A percentile compares a stretch with the other conserved stretches of the same genome.
Conservation (phyloP, 1,284 basidiomycete species). For the Sporisorium iseilematis-ciliati region DNA sequence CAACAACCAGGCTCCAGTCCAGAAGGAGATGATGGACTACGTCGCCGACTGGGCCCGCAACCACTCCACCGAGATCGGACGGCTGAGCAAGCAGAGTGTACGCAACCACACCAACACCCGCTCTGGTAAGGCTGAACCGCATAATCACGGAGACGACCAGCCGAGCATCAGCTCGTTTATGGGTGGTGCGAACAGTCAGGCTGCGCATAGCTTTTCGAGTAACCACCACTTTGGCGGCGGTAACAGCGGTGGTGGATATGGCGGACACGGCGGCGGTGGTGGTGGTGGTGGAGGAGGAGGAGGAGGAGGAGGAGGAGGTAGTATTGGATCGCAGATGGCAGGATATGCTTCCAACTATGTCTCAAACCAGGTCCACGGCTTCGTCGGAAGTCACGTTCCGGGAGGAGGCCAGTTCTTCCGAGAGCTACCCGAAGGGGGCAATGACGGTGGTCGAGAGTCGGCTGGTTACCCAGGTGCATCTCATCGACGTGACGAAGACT, state of each 20-base stretch:
- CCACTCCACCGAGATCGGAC: conserved; percentile 53
- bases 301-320: conserved; percentile 31
- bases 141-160: conserved; percentile 56
- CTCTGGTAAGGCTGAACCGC: conserved; percentile 59
- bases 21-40: conserved; percentile 64
- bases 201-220: conserved; percentile 40
- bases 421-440: conserved; percentile 23
- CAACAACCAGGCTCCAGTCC: conserved; percentile 46
- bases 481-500: conserved; percentile 16
- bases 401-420: conserved; percentile 42
- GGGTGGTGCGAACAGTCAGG: conserved; percentile 50
- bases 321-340: conserved; percentile 47
- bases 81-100: conserved; percentile 52
- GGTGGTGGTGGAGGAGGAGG: conserved; percentile 32
- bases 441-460: conserved; percentile 4
- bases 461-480: conserved; percentile 2
- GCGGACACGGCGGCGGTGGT: conserved; percentile 7
- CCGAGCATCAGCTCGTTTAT: conserved; percentile 46
- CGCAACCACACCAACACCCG: conserved; percentile 63
- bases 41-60: conserved; percentile 57
- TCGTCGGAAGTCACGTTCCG: conserved; percentile 39
- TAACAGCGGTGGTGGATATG: conserved; percentile 6
- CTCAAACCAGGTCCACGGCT: conserved; percentile 45
- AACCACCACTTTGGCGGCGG: conserved; percentile 25
- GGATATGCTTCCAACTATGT: conserved; percentile 46